These are phyloP conservation scores for Quercus lobata DNA, from an alignment of 331 rosid genomes.

Conservation along the genomic window DNA sequence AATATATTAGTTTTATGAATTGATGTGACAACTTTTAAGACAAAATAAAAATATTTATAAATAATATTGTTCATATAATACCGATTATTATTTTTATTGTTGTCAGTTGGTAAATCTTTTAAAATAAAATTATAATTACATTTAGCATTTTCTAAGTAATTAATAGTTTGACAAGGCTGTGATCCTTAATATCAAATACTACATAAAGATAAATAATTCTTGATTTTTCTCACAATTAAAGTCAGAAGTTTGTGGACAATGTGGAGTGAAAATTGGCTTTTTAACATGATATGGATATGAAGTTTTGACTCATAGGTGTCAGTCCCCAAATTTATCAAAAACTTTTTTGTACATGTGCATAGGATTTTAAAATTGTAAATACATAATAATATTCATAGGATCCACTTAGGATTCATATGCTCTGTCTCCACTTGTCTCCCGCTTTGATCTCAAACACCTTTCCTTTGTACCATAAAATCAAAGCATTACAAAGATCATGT, in stretches of 20 bases:
- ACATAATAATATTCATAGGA: conserved; percentile 24
- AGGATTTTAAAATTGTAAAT: background rate
- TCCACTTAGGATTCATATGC: conserved; percentile 53
- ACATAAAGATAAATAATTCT: background rate
- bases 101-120: too few relatives aligned
- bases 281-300: background rate
- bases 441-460: conserved; percentile 23
- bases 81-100: too few relatives aligned
- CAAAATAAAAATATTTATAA: too few relatives aligned
- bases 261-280: background rate
- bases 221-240: background rate
- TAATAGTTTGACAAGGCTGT: background rate
- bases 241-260: background rate
- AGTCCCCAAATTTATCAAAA: background rate
- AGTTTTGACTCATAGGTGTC: background rate
- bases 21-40: too few relatives aligned
- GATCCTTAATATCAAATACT: background rate
- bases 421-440: conserved; percentile 85
- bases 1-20: too few relatives aligned
- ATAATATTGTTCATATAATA: too few relatives aligned
- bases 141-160: too few relatives aligned
- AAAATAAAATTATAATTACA: too few relatives aligned
- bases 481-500: conserved; percentile 23
- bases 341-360: background rate
- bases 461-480: conserved; percentile 26